Evolutionary conservation across 805 yeast genomes (phyloP).

Genomic region (Nakazawaea laoshanensis): DNA sequence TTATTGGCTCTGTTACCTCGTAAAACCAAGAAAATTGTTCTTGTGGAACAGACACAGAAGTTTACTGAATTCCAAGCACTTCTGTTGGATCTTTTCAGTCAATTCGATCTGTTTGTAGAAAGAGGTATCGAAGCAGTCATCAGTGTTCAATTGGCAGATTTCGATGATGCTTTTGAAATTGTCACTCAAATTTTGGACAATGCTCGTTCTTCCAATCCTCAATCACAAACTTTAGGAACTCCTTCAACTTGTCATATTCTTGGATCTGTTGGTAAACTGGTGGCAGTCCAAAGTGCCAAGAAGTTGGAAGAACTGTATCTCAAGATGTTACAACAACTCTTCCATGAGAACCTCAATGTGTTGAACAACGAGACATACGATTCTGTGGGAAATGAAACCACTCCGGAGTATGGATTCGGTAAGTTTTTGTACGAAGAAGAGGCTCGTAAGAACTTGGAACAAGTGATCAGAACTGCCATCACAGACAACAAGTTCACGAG

Average conservation of each 20-base stretch:
- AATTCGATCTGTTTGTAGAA: constrained; percentile 35
- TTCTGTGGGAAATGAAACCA: constrained; percentile 34
- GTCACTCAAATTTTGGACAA: constrained; percentile 44
- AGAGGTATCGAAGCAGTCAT: constrained; percentile 47
- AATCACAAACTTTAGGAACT: constrained; percentile 42
- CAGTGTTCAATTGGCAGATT: constrained; percentile 42
- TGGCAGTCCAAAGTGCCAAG: constrained; percentile 37
- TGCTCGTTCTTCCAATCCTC: constrained; percentile 42
- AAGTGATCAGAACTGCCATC: constrained; percentile 36
- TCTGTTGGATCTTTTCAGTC: constrained; percentile 66
- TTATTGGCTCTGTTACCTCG: constrained; percentile 45
- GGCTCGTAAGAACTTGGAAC: constrained; percentile 35
- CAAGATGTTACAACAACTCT: constrained; percentile 65
- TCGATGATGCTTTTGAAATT: constrained; percentile 31
- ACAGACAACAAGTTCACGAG: constrained; percentile 33
- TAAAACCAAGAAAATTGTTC: constrained; percentile 45
- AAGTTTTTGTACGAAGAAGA: constrained; percentile 51
- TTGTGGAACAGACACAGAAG: constrained; percentile 54
- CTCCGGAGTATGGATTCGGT: constrained; percentile 90
- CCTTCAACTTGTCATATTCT: no score
- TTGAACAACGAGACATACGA: constrained; percentile 40
- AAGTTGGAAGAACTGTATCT: constrained; percentile 68
- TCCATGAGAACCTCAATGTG: constrained; percentile 43
- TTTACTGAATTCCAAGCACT: constrained; percentile 30
- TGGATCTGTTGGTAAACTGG: constrained; percentile 35